These are phyloP conservation scores for Phialophora expanda DNA, from an alignment of 2,329 filamentous ascomycete genomes.

Conservation along the genomic window DNA sequence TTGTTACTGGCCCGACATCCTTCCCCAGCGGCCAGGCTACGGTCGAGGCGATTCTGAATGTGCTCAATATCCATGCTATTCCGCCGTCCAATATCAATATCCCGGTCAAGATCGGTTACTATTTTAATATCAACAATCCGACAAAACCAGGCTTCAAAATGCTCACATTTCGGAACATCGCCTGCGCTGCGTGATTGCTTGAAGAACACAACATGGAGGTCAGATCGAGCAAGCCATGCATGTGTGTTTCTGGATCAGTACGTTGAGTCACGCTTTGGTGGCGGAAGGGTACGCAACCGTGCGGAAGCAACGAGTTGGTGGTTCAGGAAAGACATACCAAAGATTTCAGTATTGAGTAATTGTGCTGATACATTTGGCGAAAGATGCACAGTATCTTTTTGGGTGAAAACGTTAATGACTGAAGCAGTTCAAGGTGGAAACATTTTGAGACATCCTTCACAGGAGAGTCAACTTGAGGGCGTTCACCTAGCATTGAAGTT, in stretches of 20 bases:
- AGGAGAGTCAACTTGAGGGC: too few species aligned
- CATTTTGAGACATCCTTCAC: too few species aligned
- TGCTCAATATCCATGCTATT: not conserved
- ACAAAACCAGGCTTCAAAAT: conserved; percentile 2
- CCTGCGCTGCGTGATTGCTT: not conserved
- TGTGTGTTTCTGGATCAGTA: not conserved
- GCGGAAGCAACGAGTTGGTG: not conserved
- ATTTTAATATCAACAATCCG: not conserved
- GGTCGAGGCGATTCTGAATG: conserved; percentile 5
- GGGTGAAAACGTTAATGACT: too few species aligned
- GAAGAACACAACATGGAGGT: not conserved
- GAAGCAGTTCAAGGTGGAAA: too few species aligned
- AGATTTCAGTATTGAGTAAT: not conserved
- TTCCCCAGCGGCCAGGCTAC: not conserved
- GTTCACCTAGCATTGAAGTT: too few species aligned
- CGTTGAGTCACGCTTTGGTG: not conserved
- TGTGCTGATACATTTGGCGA: not conserved
- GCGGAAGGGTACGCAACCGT: too few species aligned
- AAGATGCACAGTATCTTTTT: not conserved
- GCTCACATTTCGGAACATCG: conserved; percentile 1
- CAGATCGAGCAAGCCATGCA: not conserved
- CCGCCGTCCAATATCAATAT: conserved; percentile 8
- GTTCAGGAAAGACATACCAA: not conserved
- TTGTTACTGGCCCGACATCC: not conserved
- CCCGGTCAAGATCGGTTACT: conserved; percentile 8